Evolutionary conservation across 257 asterid species (phyloP).

Genomic region (Solanum sparsipilum): DNA sequence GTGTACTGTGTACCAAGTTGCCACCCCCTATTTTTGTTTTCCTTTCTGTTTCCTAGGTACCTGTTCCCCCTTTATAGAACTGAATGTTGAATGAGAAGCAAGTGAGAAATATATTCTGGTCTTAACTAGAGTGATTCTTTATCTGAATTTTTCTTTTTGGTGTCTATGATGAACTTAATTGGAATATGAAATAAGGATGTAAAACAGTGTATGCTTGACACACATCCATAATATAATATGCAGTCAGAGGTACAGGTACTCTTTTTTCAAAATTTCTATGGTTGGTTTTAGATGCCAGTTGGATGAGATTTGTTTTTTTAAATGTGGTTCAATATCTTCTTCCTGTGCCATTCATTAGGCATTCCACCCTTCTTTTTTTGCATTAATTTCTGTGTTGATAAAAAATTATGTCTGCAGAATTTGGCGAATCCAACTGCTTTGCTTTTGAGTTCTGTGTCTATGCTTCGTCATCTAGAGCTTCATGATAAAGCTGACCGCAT

Average conservation of each 20-base stretch:
- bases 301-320: not conserved
- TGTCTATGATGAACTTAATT: not conserved
- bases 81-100: not conserved
- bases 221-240: not conserved
- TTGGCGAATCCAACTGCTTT: constrained; percentile 95
- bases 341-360: not conserved
- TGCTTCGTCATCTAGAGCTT: constrained; percentile 74
- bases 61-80: not conserved
- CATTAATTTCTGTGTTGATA: not conserved
- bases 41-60: not conserved
- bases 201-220: not conserved
- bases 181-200: not conserved
- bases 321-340: not conserved
- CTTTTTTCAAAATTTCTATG: not conserved
- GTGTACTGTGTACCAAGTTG: not conserved
- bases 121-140: not conserved
- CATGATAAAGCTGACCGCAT: constrained; percentile 71
- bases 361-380: not conserved
- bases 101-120: not conserved
- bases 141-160: not conserved
- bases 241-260: not conserved
- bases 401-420: constrained; percentile 33
- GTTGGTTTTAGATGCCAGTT: not conserved
- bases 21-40: not conserved
- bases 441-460: constrained; percentile 74